A percentile compares a stretch with the other conserved stretches of the same genome.
phyloP scores from a whole-genome alignment of 2,329 filamentous ascomycete genomes.

The Hypoxylon sp. region DNA sequence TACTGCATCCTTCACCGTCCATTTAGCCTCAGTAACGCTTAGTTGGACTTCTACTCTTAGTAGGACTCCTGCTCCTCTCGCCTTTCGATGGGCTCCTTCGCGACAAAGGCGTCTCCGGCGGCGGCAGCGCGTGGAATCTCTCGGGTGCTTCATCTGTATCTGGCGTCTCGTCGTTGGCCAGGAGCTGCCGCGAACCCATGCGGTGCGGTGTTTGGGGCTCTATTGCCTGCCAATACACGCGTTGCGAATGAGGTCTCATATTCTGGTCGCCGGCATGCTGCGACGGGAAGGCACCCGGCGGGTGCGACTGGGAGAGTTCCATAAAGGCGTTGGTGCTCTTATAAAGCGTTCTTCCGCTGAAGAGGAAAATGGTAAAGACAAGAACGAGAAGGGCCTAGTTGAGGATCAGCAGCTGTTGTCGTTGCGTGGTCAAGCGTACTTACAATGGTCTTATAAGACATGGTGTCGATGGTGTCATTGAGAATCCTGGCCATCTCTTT shows the following conservation, averaged over 20 bases:
- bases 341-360: conserved; percentile 44
- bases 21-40: conserved; percentile 50
- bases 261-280: conserved; percentile 32
- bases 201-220: conserved; percentile 43
- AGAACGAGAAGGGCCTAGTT: conserved; percentile 39
- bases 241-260: conserved; percentile 32
- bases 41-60: conserved; percentile 54
- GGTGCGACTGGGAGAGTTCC: conserved; percentile 34
- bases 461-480: conserved; percentile 90
- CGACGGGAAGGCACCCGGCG: conserved; percentile 31
- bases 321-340: conserved; percentile 39
- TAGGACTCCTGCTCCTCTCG: conserved; percentile 50
- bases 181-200: conserved; percentile 30
- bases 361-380: conserved; percentile 42
- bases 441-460: conserved; percentile 80
- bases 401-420: conserved; percentile 21
- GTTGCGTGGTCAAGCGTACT: conserved; percentile 35
- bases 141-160: conserved; percentile 61
- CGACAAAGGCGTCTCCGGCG: conserved; percentile 45
- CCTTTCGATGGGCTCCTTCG: conserved; percentile 55
- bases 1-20: neutral
- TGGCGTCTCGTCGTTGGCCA: conserved; percentile 43
- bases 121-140: conserved; percentile 51
- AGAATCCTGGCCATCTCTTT: conserved; percentile 92
- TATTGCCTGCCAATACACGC: conserved; percentile 43